Base-by-base conservation (phyloP, 352 stramenopile genomes). In the Globisporangium perplexum region DNA sequence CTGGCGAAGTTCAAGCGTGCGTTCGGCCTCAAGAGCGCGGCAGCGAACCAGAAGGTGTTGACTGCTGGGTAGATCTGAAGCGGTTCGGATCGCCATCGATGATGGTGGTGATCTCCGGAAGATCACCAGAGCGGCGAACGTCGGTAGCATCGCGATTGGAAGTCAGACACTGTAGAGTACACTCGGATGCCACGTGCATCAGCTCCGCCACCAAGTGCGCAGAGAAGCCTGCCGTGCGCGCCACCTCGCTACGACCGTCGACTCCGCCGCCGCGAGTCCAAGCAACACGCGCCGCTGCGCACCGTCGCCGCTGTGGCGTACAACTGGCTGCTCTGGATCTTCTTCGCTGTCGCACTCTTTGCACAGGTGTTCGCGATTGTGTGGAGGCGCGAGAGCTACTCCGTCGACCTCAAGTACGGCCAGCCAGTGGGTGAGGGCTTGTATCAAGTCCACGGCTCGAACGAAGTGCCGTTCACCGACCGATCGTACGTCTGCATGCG, bases 401-500 rank as follows among this genome's bases (percentile, higher is more conserved):
- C 26, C 26, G 5, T 30, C 5, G 26, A 30, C 5, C 26, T 30
- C 11, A 70, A 55, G 24, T 38, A 36, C 30, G 68, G 68, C 0
- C 39, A 45, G 33, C 58, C 59, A 1, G 22, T n/a, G 0, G n/a
- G n/a, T n/a, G 33, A 33, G 0, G 62, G 62, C 0, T 33, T 55
- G 10, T 65, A 45, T 15, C 22, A 60, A 20, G 62, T 83, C n/a
- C 15, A 43, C 2, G 72, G 75, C 1, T 44, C 43, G 0, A 86
- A 78, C 48, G 75, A 86, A 31, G 60, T 72, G 24, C 72, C 69
- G 3, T 84, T 74, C 47, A 48, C 60, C 3, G 74, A 83, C 48
- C 70, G 72, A 1, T 59, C 57, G 7, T 48, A 83, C 17, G 63
- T 71, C 1, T 86, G 74, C 33, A 50, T 68, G 2, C 35, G 55